Base-by-base conservation (phyloP, 768 basidiomycete genomes). In the Boletellus emodensis region DNA sequence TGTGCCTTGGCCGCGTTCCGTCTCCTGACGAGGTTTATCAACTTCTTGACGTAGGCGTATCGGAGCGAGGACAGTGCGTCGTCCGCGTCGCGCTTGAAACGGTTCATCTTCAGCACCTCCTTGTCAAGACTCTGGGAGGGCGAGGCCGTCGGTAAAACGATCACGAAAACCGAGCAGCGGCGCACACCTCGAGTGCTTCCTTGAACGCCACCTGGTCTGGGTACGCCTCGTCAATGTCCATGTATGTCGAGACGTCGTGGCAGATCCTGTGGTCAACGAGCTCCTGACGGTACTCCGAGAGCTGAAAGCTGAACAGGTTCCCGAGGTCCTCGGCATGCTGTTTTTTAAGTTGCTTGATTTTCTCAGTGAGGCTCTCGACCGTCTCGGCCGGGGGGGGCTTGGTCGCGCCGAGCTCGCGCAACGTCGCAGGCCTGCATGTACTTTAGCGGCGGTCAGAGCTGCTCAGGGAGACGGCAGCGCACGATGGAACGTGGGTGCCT, bases 401-500 rank as follows among this genome's bases (percentile, higher is more conserved):
- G 20, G 48, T 30, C 18, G 46, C 56, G 42, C 59, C 65, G 14
- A 67, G 58, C 26, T 59, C 57, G 6, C 63, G 48, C 34, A 67
- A 35, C 6, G 52, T 52, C 6, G 60, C 61, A 10, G 51, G 57
- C 1, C 63, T 67, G 44, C 39, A n/a, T 28, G 14, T 12, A 11
- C 11, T 20, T 35, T 24, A 17, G 10, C 13, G 3, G 24, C 12
- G 20, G 18, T 7, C 22, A 34, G 32, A 6, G 32, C 6, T 4
- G 36, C 13, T 6, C 1, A 15, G 15, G 5, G 11, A 5, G 22
- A 4, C 3, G 11, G 5, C 20, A 7, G 53, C 73, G 51, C 61
- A 77, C 78, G 69, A 64, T 40, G 76, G 74, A 9, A 76, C 65
- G 10, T 63, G 62, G 40, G 65, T 48, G 36, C 72, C 70, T 45